Evolutionary conservation across 352 stramenopile genomes (phyloP).

Genomic region (Pythium sp.): DNA sequence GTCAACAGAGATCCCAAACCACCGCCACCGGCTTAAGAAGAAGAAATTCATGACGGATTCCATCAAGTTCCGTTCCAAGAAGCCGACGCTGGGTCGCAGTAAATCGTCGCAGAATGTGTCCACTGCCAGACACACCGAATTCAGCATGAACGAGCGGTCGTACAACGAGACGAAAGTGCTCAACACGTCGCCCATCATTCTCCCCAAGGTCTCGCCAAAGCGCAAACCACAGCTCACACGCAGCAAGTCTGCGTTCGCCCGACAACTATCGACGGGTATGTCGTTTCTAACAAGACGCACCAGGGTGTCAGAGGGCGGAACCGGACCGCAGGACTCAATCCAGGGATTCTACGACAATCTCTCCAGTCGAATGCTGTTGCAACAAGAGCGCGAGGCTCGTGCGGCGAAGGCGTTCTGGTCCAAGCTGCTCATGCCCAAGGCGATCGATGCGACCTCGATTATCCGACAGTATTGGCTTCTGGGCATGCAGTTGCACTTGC

Average conservation of each 20-base stretch:
- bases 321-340: slow-evolving; percentile 8
- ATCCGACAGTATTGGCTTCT: slow-evolving; percentile 33
- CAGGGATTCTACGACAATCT: slow-evolving; percentile 30
- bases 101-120: slow-evolving; percentile 45
- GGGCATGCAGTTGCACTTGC: slow-evolving; percentile 33
- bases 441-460: slow-evolving; percentile 4
- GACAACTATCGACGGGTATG: slow-evolving; percentile 13
- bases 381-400: slow-evolving; percentile 9
- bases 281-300: background rate
- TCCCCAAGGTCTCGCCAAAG: background rate
- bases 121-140: slow-evolving; percentile 26
- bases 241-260: slow-evolving; percentile 28
- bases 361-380: slow-evolving; percentile 17
- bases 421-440: slow-evolving; percentile 15
- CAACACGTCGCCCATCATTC: slow-evolving; percentile 14
- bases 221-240: slow-evolving; percentile 14
- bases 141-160: slow-evolving; percentile 18
- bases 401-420: slow-evolving; percentile 15
- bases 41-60: background rate
- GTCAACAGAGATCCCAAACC: slow-evolving; percentile 17
- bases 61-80: background rate
- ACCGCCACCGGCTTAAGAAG: slow-evolving; percentile 12
- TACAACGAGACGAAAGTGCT: slow-evolving; percentile 18
- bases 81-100: slow-evolving; percentile 28
- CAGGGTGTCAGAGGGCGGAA: background rate